Conservation (phyloP, 306 rosid genomes). For the Glycine tomentella region DNA sequence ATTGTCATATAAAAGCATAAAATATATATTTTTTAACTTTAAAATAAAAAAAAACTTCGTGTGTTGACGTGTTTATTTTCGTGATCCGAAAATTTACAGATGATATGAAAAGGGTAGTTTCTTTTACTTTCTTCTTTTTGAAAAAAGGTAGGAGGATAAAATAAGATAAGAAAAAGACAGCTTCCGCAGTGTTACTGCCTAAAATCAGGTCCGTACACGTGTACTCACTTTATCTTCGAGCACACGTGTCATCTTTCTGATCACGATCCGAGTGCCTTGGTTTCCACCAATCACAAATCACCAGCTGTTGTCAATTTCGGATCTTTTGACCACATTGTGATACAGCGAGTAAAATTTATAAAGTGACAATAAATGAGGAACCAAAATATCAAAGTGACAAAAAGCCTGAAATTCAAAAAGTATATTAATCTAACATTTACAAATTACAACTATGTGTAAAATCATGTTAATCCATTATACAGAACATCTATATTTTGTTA, state of each 20-base stretch:
- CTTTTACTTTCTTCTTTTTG: not conserved
- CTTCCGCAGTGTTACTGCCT: not conserved
- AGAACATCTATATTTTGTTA: too few species aligned
- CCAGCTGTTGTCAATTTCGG: not conserved
- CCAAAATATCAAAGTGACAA: not conserved
- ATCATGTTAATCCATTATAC: too few species aligned
- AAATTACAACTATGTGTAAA: too few species aligned
- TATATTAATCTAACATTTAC: too few species aligned
- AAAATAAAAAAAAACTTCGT: not conserved
- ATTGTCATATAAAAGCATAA: not conserved
- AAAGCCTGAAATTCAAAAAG: too few species aligned
- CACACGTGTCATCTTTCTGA: conserved; percentile 9
- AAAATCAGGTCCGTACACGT: conserved; percentile 40
- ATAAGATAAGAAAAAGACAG: conserved; percentile 40
- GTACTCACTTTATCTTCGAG: not conserved
- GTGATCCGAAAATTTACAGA: not conserved
- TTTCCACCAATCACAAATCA: conserved; percentile 35
- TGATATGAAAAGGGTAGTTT: not conserved
- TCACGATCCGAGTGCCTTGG: conserved; percentile 21
- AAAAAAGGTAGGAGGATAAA: conserved; percentile 36
- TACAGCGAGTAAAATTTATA: too few species aligned
- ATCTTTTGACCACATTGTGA: not conserved
- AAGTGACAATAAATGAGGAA: too few species aligned
- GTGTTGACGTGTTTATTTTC: not conserved
- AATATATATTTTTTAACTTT: not conserved